Evolutionary conservation across 2,329 filamentous ascomycete species (phyloP).

Genomic region (Dendryphion nanum): DNA sequence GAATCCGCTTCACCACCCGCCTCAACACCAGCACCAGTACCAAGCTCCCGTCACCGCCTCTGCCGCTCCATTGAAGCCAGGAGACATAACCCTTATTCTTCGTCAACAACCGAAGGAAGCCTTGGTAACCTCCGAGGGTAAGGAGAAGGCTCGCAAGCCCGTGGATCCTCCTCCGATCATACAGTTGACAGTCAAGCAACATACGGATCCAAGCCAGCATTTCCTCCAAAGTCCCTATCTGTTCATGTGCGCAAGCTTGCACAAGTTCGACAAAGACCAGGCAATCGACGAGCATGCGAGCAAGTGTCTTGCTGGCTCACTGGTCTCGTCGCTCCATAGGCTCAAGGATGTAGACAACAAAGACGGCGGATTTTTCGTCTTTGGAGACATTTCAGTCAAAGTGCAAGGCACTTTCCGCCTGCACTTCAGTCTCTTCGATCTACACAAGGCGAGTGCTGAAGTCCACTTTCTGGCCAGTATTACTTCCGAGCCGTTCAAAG

Average conservation of each 20-base stretch:
- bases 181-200: slow-evolving; percentile 59
- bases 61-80: slow-evolving; percentile 41
- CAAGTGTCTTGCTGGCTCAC: slow-evolving; percentile 66
- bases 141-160: slow-evolving; percentile 82
- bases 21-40: too few species aligned
- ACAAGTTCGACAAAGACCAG: slow-evolving; percentile 48
- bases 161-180: slow-evolving; percentile 86
- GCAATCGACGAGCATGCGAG: slow-evolving; percentile 41
- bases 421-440: slow-evolving; percentile 75
- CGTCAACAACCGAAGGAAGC: slow-evolving; percentile 68
- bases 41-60: too few species aligned
- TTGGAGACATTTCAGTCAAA: slow-evolving; percentile 80
- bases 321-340: slow-evolving; percentile 78
- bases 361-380: slow-evolving; percentile 87
- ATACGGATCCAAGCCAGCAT: slow-evolving; percentile 58
- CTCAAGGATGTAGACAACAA: slow-evolving; percentile 74
- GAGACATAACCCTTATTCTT: slow-evolving; percentile 56
- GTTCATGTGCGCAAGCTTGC: slow-evolving; percentile 60
- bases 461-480: slow-evolving; percentile 52
- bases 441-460: slow-evolving; percentile 51
- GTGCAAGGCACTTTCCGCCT: slow-evolving; percentile 70
- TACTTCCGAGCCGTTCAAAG: slow-evolving; percentile 66
- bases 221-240: slow-evolving; percentile 65
- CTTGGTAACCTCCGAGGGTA: slow-evolving; percentile 63
- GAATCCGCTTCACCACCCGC: too few species aligned